phyloP scores from a whole-genome alignment of 257 asterid species.

The Jacaranda mimosifolia region DNA sequence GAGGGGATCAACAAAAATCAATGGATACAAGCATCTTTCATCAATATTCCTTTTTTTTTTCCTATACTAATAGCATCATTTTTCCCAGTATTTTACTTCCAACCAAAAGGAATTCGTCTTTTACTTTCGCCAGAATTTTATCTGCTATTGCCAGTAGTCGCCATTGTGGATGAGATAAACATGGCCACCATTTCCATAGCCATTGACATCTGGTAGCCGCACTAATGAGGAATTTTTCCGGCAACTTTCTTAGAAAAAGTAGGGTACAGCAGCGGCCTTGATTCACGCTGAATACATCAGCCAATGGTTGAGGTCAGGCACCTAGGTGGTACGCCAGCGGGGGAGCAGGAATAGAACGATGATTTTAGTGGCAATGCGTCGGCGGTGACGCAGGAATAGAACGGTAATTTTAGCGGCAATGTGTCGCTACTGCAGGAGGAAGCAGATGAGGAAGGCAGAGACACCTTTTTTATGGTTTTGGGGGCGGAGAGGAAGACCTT shows the following conservation, averaged over 20 bases:
- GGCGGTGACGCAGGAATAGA: constrained; percentile 15
- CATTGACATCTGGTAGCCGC: constrained; percentile 42
- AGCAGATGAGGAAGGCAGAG: constrained; percentile 61
- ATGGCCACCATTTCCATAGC: constrained; percentile 49
- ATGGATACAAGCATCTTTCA: constrained; percentile 41
- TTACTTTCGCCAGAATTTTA: constrained; percentile 22
- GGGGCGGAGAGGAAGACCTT: constrained; percentile 68
- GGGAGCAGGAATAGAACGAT: neutral
- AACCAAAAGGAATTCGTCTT: neutral
- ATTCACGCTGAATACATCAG: constrained; percentile 36
- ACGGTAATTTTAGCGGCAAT: constrained; percentile 50
- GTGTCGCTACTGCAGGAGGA: constrained; percentile 44
- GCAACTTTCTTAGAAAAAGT: constrained; percentile 39
- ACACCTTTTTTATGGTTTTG: constrained; percentile 51
- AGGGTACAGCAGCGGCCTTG: constrained; percentile 57
- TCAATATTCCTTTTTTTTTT: constrained; percentile 18
- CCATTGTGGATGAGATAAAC: constrained; percentile 60
- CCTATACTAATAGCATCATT: neutral
- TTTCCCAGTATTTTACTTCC: neutral
- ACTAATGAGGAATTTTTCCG: constrained; percentile 49
- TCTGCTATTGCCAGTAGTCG: constrained; percentile 59
- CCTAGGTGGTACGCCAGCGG: constrained; percentile 35
- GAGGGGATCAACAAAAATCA: constrained; percentile 45
- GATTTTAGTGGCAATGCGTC: constrained; percentile 52
- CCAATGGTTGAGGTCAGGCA: constrained; percentile 33